Base-by-base conservation (phyloP, 1,139 yeast species). In the Hyphopichia buzzinii region DNA sequence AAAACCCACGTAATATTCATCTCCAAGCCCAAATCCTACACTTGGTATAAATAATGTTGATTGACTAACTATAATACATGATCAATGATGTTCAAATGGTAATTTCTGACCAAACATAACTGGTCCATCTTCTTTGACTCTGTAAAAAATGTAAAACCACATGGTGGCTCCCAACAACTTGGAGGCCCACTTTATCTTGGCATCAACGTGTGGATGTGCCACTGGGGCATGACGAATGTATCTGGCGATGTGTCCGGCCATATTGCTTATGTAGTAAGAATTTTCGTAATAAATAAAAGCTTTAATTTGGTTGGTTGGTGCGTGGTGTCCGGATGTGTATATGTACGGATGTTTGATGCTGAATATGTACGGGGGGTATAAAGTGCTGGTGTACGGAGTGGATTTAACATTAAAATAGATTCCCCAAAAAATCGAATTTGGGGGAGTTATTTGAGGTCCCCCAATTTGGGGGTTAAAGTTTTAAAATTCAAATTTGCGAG, bases 121-220 rank as follows among this genome's bases (percentile, higher is more conserved):
- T 41, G 78, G 77, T 44, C 79, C 80, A 48, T 79, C 90, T 62
- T 84, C 83, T 62, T 83, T 81, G 34, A 84, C 67, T 59, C 95
- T 71, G 73, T 84, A 84, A 58, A 85, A 74, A 46, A 85, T 76
- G 83, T 87, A 85, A 61, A 84, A 85, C 89, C 92, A 84, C 90
- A 84, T 82, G 43, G 88, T 75, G 31, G 90, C 94, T 7, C 95
- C 94, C 37, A 85, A 71, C 27, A 73, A 57, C 54, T 81, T 81
- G 35, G 86, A 74, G 19, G 80, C 71, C 68, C 79, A 74, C 44
- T 74, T 70, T 52, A 81, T 73, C 38, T 70, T 59, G 14, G 73
- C 67, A 39, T 76, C 77, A 26, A 74, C 79, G 43, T 77, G 77
- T 15, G 84, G 83, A 36, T 62, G 58, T 21, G 79, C 72, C 7